These are phyloP conservation scores for Astragalus membranaceus DNA, from an alignment of 306 rosid genomes.

Conservation along the genomic window DNA sequence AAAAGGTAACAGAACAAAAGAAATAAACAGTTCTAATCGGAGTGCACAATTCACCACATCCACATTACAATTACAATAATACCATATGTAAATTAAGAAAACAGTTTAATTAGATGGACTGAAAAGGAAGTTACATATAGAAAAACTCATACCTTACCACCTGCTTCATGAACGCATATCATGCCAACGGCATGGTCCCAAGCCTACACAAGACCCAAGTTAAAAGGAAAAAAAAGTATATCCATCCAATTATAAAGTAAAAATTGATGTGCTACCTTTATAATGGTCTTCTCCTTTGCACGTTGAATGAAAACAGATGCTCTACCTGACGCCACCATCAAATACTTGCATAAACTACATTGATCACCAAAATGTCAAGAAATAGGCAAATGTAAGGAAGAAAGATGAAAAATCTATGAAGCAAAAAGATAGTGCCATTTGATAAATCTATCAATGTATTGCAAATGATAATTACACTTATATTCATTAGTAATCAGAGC, in stretches of 20 bases:
- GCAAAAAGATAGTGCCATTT: neutral
- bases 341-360: conserved; percentile 39
- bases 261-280: conserved; percentile 24
- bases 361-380: neutral
- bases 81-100: no score
- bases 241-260: neutral
- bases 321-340: conserved; percentile 45
- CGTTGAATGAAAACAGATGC: conserved; percentile 39
- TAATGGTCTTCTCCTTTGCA: conserved; percentile 26
- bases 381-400: neutral
- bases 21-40: no score
- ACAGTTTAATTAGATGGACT: no score
- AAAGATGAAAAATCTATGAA: neutral
- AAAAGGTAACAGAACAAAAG: no score
- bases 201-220: conserved; percentile 16
- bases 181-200: conserved; percentile 44
- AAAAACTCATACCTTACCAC: conserved; percentile 26
- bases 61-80: no score
- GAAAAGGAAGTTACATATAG: no score
- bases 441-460: neutral
- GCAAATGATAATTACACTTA: neutral
- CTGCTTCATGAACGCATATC: conserved; percentile 36
- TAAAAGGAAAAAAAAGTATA: neutral
- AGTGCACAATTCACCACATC: no score
- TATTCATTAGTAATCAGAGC: neutral